Conservation (phyloP, 139 green algal species). For the Mesostigma viride region DNA sequence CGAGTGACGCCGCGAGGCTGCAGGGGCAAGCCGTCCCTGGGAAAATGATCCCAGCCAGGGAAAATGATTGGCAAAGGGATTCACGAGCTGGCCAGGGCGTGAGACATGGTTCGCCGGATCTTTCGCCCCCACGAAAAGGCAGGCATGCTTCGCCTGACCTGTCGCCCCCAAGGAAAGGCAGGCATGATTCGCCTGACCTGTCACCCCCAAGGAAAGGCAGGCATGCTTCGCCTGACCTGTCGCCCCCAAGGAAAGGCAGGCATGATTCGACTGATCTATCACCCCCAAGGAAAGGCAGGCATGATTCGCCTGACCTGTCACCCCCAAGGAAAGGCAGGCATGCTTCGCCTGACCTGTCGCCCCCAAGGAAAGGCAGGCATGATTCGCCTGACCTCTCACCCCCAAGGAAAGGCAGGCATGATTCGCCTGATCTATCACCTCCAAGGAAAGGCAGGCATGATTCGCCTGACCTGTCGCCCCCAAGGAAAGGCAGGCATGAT, state of each 20-base stretch:
- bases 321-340: slow-evolving; percentile 1
- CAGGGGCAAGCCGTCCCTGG: too few relatives aligned
- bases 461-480: not conserved
- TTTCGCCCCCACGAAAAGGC: slow-evolving; percentile 5
- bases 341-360: slow-evolving; percentile 6
- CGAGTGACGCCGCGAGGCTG: too few relatives aligned
- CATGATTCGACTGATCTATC: not conserved
- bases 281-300: not conserved
- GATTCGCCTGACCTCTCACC: not conserved
- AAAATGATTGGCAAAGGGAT: too few relatives aligned
- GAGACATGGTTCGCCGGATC: slow-evolving; percentile 13
- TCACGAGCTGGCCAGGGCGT: too few relatives aligned
- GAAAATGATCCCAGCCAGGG: too few relatives aligned
- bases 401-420: not conserved
- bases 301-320: slow-evolving; percentile 7
- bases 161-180: not conserved
- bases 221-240: not conserved
- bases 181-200: too few relatives aligned
- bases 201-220: slow-evolving; percentile 10
- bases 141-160: slow-evolving; percentile 8
- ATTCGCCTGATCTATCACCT: not conserved
- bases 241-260: too few relatives aligned
- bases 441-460: not conserved
- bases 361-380: not conserved
- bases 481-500: too few relatives aligned